Conservation (phyloP, 441 rosid species). For the Arabidopsis hybrid region DNA sequence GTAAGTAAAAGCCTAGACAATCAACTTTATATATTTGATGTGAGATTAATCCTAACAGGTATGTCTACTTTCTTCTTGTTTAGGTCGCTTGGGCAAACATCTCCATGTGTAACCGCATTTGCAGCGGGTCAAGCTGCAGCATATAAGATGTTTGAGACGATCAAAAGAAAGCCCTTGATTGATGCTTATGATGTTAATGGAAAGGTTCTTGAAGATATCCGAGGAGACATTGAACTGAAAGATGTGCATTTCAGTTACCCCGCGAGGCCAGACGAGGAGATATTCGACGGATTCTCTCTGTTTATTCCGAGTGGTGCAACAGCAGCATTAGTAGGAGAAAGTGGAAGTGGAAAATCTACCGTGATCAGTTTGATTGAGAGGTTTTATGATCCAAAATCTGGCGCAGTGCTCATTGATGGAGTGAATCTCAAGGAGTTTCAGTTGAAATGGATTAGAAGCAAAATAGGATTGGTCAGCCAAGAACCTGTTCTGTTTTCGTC, state of each 20-base stretch:
- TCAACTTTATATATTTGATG: neutral
- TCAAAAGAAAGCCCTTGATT: conserved; percentile 55
- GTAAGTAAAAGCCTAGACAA: conserved; percentile 41
- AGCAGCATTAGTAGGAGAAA: conserved; percentile 64
- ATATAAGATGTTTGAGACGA: conserved; percentile 60
- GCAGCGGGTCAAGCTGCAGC: conserved; percentile 65
- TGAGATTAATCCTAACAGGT: neutral
- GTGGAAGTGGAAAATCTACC: conserved; percentile 71
- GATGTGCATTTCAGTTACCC: conserved; percentile 59
- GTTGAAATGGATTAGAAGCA: conserved; percentile 61
- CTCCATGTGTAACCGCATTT: conserved; percentile 56
- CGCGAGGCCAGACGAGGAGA: conserved; percentile 60
- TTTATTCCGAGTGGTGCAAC: conserved; percentile 58
- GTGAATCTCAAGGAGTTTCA: conserved; percentile 55
- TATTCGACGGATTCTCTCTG: conserved; percentile 54
- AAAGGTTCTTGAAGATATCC: conserved; percentile 47
- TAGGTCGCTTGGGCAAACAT: conserved; percentile 67
- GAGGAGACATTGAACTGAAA: conserved; percentile 55
- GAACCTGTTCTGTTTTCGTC: conserved; percentile 63
- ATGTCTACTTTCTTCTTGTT: conserved; percentile 23
- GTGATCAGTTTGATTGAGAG: conserved; percentile 62
- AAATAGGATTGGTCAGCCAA: conserved; percentile 67
- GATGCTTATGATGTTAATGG: conserved; percentile 58
- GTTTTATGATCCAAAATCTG: conserved; percentile 64
- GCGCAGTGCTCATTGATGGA: conserved; percentile 60